These are phyloP conservation scores for Straminergon stramineum DNA, from an alignment of 225 moss, liverwort and hornwort genomes.

Conservation along the genomic window DNA sequence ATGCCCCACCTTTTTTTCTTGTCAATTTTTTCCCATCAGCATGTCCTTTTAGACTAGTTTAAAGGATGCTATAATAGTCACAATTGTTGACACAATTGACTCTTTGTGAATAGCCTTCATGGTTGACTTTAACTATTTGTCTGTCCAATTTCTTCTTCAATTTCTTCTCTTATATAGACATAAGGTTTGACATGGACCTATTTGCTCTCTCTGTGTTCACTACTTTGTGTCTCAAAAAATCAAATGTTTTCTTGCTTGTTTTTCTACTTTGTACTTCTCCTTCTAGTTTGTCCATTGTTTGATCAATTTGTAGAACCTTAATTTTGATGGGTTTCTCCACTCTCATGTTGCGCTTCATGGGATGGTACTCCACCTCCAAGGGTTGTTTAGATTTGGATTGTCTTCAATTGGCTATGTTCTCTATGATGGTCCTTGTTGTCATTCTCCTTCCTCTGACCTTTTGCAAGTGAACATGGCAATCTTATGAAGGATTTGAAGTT, in stretches of 20 bases:
- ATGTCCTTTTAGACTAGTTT: neutral
- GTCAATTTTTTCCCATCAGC: too few species aligned
- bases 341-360: neutral
- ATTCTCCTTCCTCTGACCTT: neutral
- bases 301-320: too few species aligned
- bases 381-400: rapidly evolving
- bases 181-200: neutral
- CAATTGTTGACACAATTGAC: rapidly evolving
- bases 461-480: too few species aligned
- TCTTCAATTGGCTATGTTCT: rapidly evolving
- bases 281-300: too few species aligned
- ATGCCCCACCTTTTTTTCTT: neutral
- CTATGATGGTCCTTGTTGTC: neutral
- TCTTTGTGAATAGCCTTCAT: neutral
- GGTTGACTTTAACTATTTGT: neutral
- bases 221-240: neutral
- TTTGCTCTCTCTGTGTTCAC: neutral
- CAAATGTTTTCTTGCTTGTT: neutral
- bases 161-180: neutral
- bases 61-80: neutral
- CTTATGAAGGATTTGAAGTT: neutral
- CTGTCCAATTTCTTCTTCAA: neutral
- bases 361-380: neutral
- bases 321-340: neutral
- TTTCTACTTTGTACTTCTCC: neutral